Evolutionary conservation across 2,329 filamentous ascomycete species (phyloP).

Genomic region (Verticillium albo-atrum): DNA sequence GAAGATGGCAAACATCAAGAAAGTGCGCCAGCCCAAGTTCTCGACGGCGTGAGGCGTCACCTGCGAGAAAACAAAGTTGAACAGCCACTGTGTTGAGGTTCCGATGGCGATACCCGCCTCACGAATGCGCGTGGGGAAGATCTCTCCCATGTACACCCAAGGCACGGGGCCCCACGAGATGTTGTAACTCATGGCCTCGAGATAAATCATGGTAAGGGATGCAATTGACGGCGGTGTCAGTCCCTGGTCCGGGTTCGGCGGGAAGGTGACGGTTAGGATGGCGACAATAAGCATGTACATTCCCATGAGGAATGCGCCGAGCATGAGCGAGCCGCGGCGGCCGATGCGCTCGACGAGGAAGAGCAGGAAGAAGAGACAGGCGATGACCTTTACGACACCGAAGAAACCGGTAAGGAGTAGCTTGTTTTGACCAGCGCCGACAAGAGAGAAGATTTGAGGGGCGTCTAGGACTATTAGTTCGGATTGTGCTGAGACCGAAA

Average conservation of each 20-base stretch:
- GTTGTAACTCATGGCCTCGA: constrained; percentile 46
- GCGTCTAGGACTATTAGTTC: constrained; percentile 24
- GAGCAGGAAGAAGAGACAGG: constrained; percentile 39
- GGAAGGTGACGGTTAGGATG: constrained; percentile 39
- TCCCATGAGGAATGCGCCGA: constrained; percentile 44
- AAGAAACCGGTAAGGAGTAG: constrained; percentile 49
- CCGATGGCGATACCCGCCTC: constrained; percentile 45
- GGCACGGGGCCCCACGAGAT: constrained; percentile 48
- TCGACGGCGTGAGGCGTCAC: constrained; percentile 42
- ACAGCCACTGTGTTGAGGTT: constrained; percentile 45
- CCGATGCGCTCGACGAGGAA: constrained; percentile 44
- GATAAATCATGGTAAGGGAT: constrained; percentile 44
- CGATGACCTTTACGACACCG: constrained; percentile 45
- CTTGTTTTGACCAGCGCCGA: constrained; percentile 35
- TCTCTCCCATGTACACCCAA: constrained; percentile 45
- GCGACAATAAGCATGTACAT: constrained; percentile 48
- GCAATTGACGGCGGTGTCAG: constrained; percentile 36
- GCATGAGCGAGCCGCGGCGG: constrained; percentile 41
- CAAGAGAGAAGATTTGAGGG: constrained; percentile 45
- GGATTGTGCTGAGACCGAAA: background rate
- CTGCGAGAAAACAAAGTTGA: constrained; percentile 45
- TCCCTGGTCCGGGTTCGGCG: constrained; percentile 24
- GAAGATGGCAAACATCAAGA: constrained; percentile 45
- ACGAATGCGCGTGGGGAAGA: constrained; percentile 47
- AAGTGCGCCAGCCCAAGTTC: constrained; percentile 42